Percentiles rank a stretch among this genome's conserved stretches.
phyloP scores from a whole-genome alignment of 306 rosid species.

The Quillaja saponaria region DNA sequence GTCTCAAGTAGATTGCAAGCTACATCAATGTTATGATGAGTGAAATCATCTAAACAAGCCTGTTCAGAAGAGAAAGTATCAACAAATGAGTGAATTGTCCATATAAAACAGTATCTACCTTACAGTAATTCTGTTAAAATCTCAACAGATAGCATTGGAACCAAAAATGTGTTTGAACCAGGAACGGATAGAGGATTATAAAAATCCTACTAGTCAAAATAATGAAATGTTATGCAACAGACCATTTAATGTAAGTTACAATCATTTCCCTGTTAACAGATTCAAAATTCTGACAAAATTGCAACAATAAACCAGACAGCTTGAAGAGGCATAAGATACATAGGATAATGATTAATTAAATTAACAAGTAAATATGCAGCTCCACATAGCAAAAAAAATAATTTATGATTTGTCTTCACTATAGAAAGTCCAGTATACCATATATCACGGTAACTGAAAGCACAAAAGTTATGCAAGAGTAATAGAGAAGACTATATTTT shows the following conservation, averaged over 20 bases:
- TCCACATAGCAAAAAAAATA: too few species aligned
- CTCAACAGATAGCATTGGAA: slow-evolving; percentile 25
- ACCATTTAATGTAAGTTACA: background rate
- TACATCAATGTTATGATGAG: slow-evolving; percentile 98
- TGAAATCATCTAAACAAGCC: slow-evolving; percentile 99
- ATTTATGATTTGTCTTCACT: too few species aligned
- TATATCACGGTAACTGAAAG: too few species aligned
- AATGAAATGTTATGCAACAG: background rate
- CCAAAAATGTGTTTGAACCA: slow-evolving; percentile 22
- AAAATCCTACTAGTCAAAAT: slow-evolving; percentile 10
- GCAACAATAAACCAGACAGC: too few species aligned
- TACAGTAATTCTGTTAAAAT: slow-evolving; percentile 3
- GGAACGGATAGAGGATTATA: background rate
- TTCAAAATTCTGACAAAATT: too few species aligned
- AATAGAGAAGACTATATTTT: too few species aligned
- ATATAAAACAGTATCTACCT: slow-evolving; percentile 1
- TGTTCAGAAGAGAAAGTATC: slow-evolving; percentile 34
- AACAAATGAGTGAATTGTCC: slow-evolving; percentile 20
- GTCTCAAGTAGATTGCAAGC: slow-evolving; percentile 99
- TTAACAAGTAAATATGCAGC: too few species aligned
- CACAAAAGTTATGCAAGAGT: too few species aligned
- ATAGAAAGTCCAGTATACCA: too few species aligned
- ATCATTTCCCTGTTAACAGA: background rate
- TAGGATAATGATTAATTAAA: too few species aligned
- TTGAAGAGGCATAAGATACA: too few species aligned